These are phyloP conservation scores for Hanseniaspora vineae DNA, from an alignment of 805 yeast species.

Conservation along the genomic window DNA sequence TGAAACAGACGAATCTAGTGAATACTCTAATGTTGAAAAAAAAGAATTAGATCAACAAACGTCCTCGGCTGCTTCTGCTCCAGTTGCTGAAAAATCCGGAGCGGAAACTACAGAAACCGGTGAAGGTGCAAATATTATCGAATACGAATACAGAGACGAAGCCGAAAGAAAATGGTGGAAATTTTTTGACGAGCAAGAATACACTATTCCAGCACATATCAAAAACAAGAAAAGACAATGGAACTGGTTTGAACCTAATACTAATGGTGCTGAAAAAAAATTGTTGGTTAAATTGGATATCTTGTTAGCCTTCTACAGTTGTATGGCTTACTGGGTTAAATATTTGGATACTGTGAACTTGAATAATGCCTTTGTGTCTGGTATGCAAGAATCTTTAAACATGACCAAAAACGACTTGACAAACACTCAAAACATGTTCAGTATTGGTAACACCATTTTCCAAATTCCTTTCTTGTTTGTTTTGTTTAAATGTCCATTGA, in stretches of 20 bases:
- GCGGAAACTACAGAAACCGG: neutral
- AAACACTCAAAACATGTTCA: constrained; percentile 44
- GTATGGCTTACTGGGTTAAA: constrained; percentile 56
- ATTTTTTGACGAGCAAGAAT: constrained; percentile 52
- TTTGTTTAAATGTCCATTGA: constrained; percentile 40
- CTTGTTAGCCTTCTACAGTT: constrained; percentile 37
- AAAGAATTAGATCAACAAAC: neutral
- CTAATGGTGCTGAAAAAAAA: constrained; percentile 31
- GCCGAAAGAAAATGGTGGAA: constrained; percentile 42
- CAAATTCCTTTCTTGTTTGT: constrained; percentile 51
- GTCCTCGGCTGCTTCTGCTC: neutral
- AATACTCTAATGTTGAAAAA: neutral
- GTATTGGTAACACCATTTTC: constrained; percentile 45
- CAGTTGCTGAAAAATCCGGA: neutral
- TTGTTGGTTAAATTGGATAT: constrained; percentile 38
- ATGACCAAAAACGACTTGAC: constrained; percentile 53
- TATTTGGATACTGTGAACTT: constrained; percentile 48
- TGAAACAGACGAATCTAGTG: neutral
- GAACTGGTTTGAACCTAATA: constrained; percentile 43
- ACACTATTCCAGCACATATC: constrained; percentile 26
- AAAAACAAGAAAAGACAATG: constrained; percentile 25
- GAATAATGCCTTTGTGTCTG: constrained; percentile 53
- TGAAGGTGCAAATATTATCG: neutral
- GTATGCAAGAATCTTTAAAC: constrained; percentile 42
- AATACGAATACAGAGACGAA: constrained; percentile 37